These are phyloP conservation scores for Microthlaspi erraticum DNA, from an alignment of 345 rosid genomes.

Conservation along the genomic window DNA sequence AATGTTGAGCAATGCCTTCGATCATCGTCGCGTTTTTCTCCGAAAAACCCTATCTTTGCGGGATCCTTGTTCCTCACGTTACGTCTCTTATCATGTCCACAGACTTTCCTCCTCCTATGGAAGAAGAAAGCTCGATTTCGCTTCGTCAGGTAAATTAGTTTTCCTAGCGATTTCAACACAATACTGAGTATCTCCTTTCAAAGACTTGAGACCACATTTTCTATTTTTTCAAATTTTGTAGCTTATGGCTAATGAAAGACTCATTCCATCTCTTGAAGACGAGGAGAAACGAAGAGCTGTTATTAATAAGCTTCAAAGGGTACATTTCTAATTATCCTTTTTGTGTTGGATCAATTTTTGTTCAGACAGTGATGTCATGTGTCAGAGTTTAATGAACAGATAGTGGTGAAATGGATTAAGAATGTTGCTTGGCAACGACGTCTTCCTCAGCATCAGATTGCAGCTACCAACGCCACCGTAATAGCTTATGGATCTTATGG, in stretches of 20 bases:
- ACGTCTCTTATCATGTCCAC: slow-evolving; percentile 29
- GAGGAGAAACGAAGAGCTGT: slow-evolving; percentile 54
- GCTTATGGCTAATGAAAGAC: slow-evolving; percentile 56
- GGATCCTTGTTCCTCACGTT: slow-evolving; percentile 28
- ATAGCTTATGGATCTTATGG: slow-evolving; percentile 66
- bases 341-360: neutral
- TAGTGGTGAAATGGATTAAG: slow-evolving; percentile 55
- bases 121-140: slow-evolving; percentile 52
- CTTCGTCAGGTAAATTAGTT: slow-evolving; percentile 53
- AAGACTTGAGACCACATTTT: neutral
- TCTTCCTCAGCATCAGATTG: slow-evolving; percentile 49
- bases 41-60: slow-evolving; percentile 23
- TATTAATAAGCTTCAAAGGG: slow-evolving; percentile 48
- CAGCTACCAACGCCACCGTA: slow-evolving; percentile 51
- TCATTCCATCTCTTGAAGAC: slow-evolving; percentile 51
- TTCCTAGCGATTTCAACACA: neutral
- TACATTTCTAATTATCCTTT: slow-evolving; percentile 20
- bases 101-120: slow-evolving; percentile 34
- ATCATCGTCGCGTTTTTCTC: slow-evolving; percentile 21
- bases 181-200: neutral
- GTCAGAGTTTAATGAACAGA: slow-evolving; percentile 44
- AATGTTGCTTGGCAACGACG: slow-evolving; percentile 59
- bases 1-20: slow-evolving; percentile 3
- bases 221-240: slow-evolving; percentile 16
- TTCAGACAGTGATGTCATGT: slow-evolving; percentile 21